phyloP scores from a whole-genome alignment of 2,329 filamentous ascomycete species.

The Ceratocystis smalleyi region DNA sequence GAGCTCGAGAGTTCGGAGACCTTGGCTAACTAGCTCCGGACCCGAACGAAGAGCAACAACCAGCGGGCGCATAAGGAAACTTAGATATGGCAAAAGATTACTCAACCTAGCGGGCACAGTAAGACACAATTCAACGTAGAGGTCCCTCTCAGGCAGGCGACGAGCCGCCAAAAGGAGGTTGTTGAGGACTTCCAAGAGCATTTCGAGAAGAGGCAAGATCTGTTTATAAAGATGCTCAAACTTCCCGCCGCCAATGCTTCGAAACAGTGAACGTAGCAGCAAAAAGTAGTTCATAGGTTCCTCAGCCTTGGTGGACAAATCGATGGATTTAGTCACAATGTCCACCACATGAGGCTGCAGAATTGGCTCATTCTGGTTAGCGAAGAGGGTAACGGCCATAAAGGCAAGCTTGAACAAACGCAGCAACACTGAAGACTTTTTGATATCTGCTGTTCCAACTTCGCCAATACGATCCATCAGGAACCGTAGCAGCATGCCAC shows the following conservation, averaged over 20 bases:
- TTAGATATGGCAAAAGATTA: conserved; percentile 86
- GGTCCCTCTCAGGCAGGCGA: conserved; percentile 77
- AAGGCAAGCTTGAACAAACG: conserved; percentile 96
- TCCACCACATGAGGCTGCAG: conserved; percentile 90
- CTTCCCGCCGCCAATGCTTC: conserved; percentile 90
- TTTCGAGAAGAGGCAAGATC: conserved; percentile 86
- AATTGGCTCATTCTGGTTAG: conserved; percentile 86
- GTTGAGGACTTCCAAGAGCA: conserved; percentile 94
- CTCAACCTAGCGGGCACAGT: conserved; percentile 90
- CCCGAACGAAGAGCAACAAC: conserved; percentile 89
- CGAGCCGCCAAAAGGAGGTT: conserved; percentile 80
- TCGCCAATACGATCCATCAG: conserved; percentile 94
- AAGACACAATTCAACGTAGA: conserved; percentile 92
- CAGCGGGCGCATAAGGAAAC: conserved; percentile 89
- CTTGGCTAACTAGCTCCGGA: conserved; percentile 86
- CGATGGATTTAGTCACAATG: conserved; percentile 93
- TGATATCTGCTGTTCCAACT: conserved; percentile 80
- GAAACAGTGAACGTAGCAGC: conserved; percentile 76
- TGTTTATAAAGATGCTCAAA: conserved; percentile 98
- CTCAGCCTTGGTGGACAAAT: conserved; percentile 85
- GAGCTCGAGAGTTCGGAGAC: conserved; percentile 79
- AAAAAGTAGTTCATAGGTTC: conserved; percentile 99
- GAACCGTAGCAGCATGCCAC: conserved; percentile 93
- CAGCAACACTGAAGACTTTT: conserved; percentile 81
- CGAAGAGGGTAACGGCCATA: conserved; percentile 97